Evolutionary conservation across 2,329 filamentous ascomycete species (phyloP).

Genomic region (Colletotrichum aenigma): DNA sequence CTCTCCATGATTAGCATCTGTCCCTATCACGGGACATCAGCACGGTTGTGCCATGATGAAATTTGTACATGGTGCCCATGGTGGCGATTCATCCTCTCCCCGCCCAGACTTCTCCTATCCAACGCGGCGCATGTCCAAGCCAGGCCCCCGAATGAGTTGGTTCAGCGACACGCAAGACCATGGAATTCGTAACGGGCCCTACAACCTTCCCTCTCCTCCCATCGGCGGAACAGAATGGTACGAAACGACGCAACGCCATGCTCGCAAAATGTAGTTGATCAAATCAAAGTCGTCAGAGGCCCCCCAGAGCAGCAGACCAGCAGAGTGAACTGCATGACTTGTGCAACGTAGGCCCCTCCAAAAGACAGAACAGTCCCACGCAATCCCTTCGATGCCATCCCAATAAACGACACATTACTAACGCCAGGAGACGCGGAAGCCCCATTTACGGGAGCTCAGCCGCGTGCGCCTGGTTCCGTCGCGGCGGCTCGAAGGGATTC

Average conservation of each 20-base stretch:
- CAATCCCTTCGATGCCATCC: not conserved
- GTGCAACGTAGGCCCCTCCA: not conserved
- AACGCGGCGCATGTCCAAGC: not conserved
- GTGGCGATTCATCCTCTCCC: not conserved
- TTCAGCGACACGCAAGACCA: not conserved
- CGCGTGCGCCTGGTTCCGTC: not conserved
- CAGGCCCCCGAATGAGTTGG: not conserved
- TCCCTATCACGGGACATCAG: not conserved
- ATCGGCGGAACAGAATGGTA: not conserved
- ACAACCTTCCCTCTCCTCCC: not conserved
- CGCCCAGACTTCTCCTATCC: not conserved
- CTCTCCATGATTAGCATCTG: not conserved
- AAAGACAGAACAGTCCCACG: not conserved
- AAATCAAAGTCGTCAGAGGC: not conserved
- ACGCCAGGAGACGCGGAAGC: no score
- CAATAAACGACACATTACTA: not conserved
- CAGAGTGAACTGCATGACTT: not conserved
- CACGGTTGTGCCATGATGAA: not conserved
- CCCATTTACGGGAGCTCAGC: not conserved
- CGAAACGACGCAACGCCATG: slow-evolving; percentile 13
- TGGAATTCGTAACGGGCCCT: not conserved
- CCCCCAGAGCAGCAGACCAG: not conserved
- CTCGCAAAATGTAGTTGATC: slow-evolving; percentile 2
- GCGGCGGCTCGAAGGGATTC: slow-evolving; percentile 12
- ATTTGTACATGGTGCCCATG: not conserved